Percentiles rank a stretch among this genome's conserved stretches.
phyloP scores from a whole-genome alignment of 129 eudicot genomes.

The Apium graveolens region DNA sequence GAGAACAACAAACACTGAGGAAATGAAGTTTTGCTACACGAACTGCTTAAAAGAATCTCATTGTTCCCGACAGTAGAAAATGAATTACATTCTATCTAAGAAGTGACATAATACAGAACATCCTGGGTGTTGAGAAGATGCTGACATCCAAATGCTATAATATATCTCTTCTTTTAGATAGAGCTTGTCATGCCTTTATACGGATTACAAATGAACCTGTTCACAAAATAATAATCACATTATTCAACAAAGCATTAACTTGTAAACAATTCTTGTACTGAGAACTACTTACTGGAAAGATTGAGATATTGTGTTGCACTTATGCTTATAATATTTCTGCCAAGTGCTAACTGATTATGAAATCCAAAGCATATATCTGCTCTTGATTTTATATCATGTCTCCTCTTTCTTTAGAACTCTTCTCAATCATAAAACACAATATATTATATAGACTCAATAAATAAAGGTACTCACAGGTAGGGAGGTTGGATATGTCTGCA shows the following conservation, averaged over 20 bases:
- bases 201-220: conserved; percentile 66
- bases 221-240: not conserved
- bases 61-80: not conserved
- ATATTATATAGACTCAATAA: not conserved
- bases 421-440: not conserved
- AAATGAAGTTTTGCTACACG: not conserved
- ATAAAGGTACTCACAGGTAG: conserved; percentile 56
- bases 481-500: conserved; percentile 82
- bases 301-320: not conserved
- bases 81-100: not conserved
- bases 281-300: not conserved
- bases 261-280: not conserved
- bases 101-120: not conserved
- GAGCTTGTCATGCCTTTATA: conserved; percentile 33
- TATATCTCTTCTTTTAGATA: not conserved
- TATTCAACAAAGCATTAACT: not conserved
- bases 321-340: not conserved
- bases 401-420: not conserved
- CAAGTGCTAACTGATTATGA: not conserved
- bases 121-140: not conserved
- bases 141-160: not conserved
- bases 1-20: not conserved
- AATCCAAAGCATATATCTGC: not conserved
- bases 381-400: not conserved
- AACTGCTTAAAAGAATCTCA: not conserved